These are phyloP conservation scores for Backusella macrospora DNA, from an alignment of 192 early-diverging fungal species.

Conservation along the genomic window DNA sequence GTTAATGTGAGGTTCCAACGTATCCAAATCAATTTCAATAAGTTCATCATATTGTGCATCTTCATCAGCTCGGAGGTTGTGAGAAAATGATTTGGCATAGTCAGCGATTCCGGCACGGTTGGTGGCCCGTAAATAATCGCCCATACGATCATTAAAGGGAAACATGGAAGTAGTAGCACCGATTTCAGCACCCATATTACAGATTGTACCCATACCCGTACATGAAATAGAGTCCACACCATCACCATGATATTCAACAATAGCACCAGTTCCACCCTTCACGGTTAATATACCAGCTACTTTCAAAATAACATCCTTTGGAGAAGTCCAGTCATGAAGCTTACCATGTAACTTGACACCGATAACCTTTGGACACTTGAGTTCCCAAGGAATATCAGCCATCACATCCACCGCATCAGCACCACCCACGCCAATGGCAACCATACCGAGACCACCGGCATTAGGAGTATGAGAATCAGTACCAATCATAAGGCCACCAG, in stretches of 20 bases:
- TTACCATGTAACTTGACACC: slow-evolving; percentile 90
- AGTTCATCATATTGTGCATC: slow-evolving; percentile 90
- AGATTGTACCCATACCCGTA: slow-evolving; percentile 98
- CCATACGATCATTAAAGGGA: slow-evolving; percentile 93
- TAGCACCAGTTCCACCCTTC: slow-evolving; percentile 95
- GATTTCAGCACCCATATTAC: slow-evolving; percentile 99
- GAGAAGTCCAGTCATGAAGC: slow-evolving; percentile 89
- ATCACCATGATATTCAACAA: slow-evolving; percentile 96
- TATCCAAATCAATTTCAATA: slow-evolving; percentile 92
- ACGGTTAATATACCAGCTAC: slow-evolving; percentile 95
- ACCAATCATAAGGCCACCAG: slow-evolving; percentile 94
- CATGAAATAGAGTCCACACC: slow-evolving; percentile 94
- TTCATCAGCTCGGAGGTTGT: slow-evolving; percentile 89
- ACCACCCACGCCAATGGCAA: slow-evolving; percentile 97
- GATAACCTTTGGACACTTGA: slow-evolving; percentile 97
- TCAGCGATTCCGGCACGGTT: slow-evolving; percentile 77
- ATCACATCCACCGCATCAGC: slow-evolving; percentile 99
- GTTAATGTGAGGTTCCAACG: slow-evolving; percentile 95
- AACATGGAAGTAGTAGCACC: slow-evolving; percentile 97
- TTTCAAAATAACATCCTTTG: slow-evolving; percentile 96
- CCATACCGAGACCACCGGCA: slow-evolving; percentile 95
- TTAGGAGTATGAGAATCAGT: slow-evolving; percentile 99
- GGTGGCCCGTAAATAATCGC: slow-evolving; percentile 88
- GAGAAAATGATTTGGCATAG: slow-evolving; percentile 77
- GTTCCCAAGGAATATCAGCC: slow-evolving; percentile 98